These are phyloP conservation scores for Coemansia sp. DNA, from an alignment of 192 early-diverging fungal genomes.

Conservation along the genomic window DNA sequence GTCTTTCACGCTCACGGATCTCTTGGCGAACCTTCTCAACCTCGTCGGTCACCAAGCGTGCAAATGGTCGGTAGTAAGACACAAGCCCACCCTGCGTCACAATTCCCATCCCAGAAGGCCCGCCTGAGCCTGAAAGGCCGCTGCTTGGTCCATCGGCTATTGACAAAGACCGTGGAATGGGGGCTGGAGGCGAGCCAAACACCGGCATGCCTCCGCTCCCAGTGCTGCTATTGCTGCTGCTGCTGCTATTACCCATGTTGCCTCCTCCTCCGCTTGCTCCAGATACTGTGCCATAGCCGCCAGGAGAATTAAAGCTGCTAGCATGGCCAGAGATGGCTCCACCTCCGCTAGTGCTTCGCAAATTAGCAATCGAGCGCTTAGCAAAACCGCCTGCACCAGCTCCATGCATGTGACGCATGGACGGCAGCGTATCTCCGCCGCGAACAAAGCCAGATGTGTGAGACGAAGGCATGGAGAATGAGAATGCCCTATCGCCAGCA, in stretches of 20 bases:
- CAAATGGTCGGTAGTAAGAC: conserved; percentile 37
- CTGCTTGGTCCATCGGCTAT: conserved; percentile 28
- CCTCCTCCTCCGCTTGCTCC: background rate
- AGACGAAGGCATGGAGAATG: conserved; percentile 29
- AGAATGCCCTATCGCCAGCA: conserved; percentile 28
- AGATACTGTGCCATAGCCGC: background rate
- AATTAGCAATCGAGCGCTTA: conserved; percentile 53
- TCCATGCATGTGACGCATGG: conserved; percentile 25
- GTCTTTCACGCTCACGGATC: conserved; percentile 65
- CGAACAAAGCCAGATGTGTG: conserved; percentile 32
- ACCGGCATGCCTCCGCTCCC: conserved; percentile 7
- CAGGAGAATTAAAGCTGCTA: background rate
- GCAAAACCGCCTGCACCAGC: conserved; percentile 28
- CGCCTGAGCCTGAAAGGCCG: conserved; percentile 4
- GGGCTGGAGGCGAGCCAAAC: conserved; percentile 52
- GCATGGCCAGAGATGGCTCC: background rate
- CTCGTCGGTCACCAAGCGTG: conserved; percentile 60
- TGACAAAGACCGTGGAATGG: conserved; percentile 39
- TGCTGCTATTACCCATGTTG: conserved; percentile 5
- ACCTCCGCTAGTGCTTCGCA: conserved; percentile 20
- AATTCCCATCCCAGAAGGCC: conserved; percentile 3
- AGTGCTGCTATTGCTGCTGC: background rate
- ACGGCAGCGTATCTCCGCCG: conserved; percentile 21
- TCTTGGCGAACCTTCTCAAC: conserved; percentile 66
- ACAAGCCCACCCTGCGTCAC: background rate